Conservation (phyloP, 176 grass and related monocot species). For the Carex myosuroides region DNA sequence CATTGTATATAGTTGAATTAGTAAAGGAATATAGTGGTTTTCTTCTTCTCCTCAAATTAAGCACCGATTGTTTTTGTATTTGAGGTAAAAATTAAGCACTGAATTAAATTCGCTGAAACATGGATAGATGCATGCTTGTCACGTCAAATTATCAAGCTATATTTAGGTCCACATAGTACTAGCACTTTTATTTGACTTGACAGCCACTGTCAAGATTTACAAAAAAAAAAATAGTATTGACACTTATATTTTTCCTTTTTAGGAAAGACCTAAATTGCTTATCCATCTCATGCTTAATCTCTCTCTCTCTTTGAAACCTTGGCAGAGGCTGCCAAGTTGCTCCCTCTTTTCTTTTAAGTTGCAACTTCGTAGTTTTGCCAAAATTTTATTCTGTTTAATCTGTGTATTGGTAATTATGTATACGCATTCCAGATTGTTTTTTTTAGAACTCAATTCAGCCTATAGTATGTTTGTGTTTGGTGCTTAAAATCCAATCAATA, state of each 20-base stretch:
- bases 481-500: not conserved
- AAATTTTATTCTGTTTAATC: not conserved
- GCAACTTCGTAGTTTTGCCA: not conserved
- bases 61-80: not conserved
- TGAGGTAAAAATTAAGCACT: not conserved
- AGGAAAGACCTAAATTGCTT: not conserved
- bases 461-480: not conserved
- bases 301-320: too few relatives aligned
- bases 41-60: not conserved
- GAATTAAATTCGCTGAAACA: not conserved
- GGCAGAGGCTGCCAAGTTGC: too few relatives aligned
- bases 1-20: not conserved
- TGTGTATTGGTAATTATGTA: not conserved
- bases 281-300: not conserved
- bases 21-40: not conserved
- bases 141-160: not conserved
- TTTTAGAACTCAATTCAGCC: not conserved
- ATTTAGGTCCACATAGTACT: not conserved
- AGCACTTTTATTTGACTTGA: too few relatives aligned
- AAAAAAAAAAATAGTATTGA: too few relatives aligned
- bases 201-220: too few relatives aligned
- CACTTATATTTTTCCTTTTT: not conserved
- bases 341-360: not conserved
- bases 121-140: not conserved
- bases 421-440: not conserved